These are phyloP conservation scores for Meira nashicola DNA, from an alignment of 1,284 basidiomycete species.

Conservation along the genomic window DNA sequence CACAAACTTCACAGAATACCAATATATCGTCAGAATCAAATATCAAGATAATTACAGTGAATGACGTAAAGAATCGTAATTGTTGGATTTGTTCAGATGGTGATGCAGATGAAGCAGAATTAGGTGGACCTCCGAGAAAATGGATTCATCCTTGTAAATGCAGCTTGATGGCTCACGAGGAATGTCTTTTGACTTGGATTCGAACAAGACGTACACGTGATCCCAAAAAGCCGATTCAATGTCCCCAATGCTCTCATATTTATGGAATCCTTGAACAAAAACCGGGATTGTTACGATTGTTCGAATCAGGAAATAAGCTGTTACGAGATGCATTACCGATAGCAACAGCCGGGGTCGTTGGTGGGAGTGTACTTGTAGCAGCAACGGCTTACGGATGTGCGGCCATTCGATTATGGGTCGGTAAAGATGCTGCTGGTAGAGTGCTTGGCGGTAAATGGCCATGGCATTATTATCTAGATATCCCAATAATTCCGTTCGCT, in stretches of 20 bases:
- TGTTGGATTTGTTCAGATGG: slow-evolving; percentile 48
- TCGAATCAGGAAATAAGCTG: slow-evolving; percentile 29
- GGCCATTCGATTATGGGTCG: slow-evolving; percentile 33
- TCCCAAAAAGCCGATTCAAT: slow-evolving; percentile 24
- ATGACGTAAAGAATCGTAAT: slow-evolving; percentile 29
- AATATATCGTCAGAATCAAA: background rate
- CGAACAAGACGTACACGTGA: slow-evolving; percentile 23
- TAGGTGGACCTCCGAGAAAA: background rate
- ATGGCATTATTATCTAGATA: slow-evolving; percentile 43
- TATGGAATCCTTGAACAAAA: slow-evolving; percentile 34
- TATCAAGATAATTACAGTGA: slow-evolving; percentile 25
- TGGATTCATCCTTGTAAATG: slow-evolving; percentile 47
- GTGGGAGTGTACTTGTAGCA: slow-evolving; percentile 24
- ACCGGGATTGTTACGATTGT: slow-evolving; percentile 20
- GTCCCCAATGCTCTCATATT: slow-evolving; percentile 35
- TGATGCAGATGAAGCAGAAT: slow-evolving; percentile 24
- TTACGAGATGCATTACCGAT: slow-evolving; percentile 21
- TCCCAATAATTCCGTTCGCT: slow-evolving; percentile 47
- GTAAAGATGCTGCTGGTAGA: slow-evolving; percentile 26
- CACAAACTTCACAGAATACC: background rate
- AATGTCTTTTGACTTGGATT: slow-evolving; percentile 39
- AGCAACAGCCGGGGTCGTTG: slow-evolving; percentile 19
- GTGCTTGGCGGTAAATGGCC: slow-evolving; percentile 36
- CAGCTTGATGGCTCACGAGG: slow-evolving; percentile 43
- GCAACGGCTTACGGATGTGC: slow-evolving; percentile 34